Evolutionary conservation across 2,329 filamentous ascomycete genomes (phyloP).

Genomic region (Mycosphaerelloides madeirae): DNA sequence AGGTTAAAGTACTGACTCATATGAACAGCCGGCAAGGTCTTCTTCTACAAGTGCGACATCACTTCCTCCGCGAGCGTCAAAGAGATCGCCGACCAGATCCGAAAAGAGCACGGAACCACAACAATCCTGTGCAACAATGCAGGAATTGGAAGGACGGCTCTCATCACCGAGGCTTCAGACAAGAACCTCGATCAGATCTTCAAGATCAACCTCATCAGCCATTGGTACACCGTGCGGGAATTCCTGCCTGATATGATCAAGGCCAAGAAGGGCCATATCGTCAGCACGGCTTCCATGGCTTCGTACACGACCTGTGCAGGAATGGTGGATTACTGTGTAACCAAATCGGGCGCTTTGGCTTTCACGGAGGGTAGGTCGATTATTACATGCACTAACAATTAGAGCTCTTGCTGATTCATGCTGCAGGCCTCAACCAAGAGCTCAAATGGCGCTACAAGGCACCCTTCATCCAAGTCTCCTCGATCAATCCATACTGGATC

Average conservation of each 20-base stretch:
- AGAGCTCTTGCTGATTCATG: background rate
- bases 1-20: slow-evolving; percentile 4
- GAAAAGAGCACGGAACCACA: slow-evolving; percentile 37
- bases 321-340: slow-evolving; percentile 45
- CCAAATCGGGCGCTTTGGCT: slow-evolving; percentile 48
- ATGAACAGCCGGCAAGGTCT: slow-evolving; percentile 20
- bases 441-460: slow-evolving; percentile 37
- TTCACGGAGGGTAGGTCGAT: slow-evolving; percentile 51
- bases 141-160: slow-evolving; percentile 42
- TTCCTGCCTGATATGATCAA: slow-evolving; percentile 49
- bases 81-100: slow-evolving; percentile 35
- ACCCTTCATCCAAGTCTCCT: slow-evolving; percentile 34
- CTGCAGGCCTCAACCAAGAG: slow-evolving; percentile 35
- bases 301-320: slow-evolving; percentile 38
- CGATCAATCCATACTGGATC: slow-evolving; percentile 36
- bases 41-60: slow-evolving; percentile 43
- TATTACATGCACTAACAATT: no score
- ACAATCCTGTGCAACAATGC: slow-evolving; percentile 48
- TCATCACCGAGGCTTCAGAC: slow-evolving; percentile 43
- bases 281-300: slow-evolving; percentile 51
- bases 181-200: slow-evolving; percentile 41
- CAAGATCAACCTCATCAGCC: slow-evolving; percentile 46
- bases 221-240: slow-evolving; percentile 46
- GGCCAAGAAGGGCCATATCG: slow-evolving; percentile 50
- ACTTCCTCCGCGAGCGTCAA: slow-evolving; percentile 45